Evolutionary conservation across 1,284 basidiomycete species (phyloP), one percentile per base, ranked within the genome.

Genomic region (Sporisorium scitamineum): DNA sequence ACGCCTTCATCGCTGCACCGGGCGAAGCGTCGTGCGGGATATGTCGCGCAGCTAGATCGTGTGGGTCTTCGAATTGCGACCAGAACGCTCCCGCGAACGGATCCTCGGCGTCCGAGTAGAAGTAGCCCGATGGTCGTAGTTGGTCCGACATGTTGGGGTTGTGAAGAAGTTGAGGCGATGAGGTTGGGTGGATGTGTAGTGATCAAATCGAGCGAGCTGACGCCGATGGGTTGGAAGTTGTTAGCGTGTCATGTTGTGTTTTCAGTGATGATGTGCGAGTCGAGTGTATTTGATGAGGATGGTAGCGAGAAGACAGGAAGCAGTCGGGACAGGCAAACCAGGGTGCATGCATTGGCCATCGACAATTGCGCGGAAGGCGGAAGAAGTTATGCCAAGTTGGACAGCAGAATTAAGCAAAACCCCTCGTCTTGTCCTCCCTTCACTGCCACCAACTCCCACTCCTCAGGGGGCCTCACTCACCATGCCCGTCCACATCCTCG

Each of bases 1-100:
- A 85, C 18, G 80, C 78, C 22, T 60, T 62, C 83, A 84, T 84
- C 14, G 77, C 64, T 13, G 73, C 72, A 8, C 66, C 62, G 8
- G 71, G 66, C 31, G 63, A 68, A 3, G 70, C 61, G 59, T 70
- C 65, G 8, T 44, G 11, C 26, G 75, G 75, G 11, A 74, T 37
- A 47, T 76, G 74, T 20, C 53, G 44, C 13, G 63, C 61, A 20
- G 74, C 74, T 18, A 76, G 45, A 6, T 58, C 63, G 45, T 76
- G 74, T 11, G 74, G 69, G 13, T 70, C 62, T 27, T 66, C 11
- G 32, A 75, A 75, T 9, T 75, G 72, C 52, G 67, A 62, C 72
- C 72, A 75, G 45, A 70, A 75, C 0, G 66, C 63, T 11, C 59
- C 72, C 4, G 72, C 72, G 29, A 56, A 65, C 0, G 72, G 67